Conservation (phyloP, 305 asterid genomes). For the Fraxinus nigra region DNA sequence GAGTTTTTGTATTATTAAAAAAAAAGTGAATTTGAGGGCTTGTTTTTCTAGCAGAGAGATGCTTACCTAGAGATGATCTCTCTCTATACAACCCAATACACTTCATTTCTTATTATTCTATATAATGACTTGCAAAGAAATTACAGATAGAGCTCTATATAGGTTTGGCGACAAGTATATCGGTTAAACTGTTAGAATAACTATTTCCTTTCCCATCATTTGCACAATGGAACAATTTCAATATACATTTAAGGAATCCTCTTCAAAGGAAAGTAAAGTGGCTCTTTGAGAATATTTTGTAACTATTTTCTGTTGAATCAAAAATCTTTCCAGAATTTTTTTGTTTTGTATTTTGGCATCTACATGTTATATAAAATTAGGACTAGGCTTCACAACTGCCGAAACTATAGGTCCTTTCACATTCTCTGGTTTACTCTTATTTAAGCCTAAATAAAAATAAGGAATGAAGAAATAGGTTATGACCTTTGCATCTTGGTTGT, state of each 20-base stretch:
- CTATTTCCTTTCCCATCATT: background rate
- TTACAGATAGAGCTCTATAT: background rate
- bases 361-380: background rate
- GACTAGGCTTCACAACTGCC: background rate
- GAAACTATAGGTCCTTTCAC: background rate
- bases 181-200: background rate
- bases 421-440: background rate
- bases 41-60: background rate
- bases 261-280: background rate
- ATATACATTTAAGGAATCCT: background rate
- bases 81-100: background rate
- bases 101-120: background rate
- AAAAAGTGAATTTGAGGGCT: background rate
- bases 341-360: background rate
- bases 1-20: background rate
- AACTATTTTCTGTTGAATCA: background rate
- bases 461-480: background rate
- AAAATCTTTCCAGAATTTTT: background rate
- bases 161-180: background rate
- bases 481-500: background rate
- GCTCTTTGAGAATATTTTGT: background rate
- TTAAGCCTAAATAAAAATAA: background rate
- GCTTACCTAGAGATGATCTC: background rate
- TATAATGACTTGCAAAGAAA: background rate
- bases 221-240: background rate